phyloP scores from a whole-genome alignment of 306 rosid species.

The Acacia acuminata region DNA sequence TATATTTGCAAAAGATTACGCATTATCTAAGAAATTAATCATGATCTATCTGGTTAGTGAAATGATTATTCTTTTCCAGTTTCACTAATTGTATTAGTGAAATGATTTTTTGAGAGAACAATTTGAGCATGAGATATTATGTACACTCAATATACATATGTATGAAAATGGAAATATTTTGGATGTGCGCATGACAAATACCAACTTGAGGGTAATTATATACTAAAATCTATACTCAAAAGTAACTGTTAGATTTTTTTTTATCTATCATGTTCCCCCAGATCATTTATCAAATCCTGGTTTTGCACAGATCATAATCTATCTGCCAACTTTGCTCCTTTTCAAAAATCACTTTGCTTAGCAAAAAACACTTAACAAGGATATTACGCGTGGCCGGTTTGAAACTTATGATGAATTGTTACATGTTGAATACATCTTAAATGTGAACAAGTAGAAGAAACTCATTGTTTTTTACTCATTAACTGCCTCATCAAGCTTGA shows the following conservation, averaged over 20 bases:
- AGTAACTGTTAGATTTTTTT: neutral
- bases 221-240: neutral
- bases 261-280: neutral
- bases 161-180: neutral
- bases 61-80: neutral
- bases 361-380: neutral
- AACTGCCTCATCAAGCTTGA: no score
- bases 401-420: neutral
- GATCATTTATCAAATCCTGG: neutral
- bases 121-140: neutral
- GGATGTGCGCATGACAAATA: neutral
- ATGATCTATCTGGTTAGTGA: neutral
- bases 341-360: neutral
- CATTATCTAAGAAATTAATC: neutral
- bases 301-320: neutral
- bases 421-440: neutral
- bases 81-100: neutral
- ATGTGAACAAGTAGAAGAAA: neutral
- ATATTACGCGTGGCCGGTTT: neutral
- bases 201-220: neutral
- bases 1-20: neutral
- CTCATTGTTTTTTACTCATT: neutral
- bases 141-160: neutral
- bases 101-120: neutral
- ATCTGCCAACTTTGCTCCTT: neutral